Base-by-base conservation (phyloP, 345 rosid species). In the Citrus hindsii region DNA sequence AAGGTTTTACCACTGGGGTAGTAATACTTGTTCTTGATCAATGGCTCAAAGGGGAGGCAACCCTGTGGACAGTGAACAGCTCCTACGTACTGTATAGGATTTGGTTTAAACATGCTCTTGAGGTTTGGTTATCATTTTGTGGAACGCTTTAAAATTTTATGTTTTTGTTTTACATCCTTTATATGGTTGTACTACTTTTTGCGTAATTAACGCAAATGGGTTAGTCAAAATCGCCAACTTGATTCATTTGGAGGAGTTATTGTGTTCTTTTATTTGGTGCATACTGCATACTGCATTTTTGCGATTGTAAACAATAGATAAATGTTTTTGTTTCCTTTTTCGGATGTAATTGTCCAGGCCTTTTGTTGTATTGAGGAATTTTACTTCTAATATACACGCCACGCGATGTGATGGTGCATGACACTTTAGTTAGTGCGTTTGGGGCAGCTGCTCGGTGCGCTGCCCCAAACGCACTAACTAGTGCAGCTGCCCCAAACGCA, bases 41-140 rank as follows among this genome's bases (percentile, higher is more conserved):
- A 55, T 77, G 86, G 86, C 76, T 73, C 64, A 60, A 37, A 42
- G 76, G 73, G 76, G 73, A 69, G 83, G 86, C 24, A 56, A 71
- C 12, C 46, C 51, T 22, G 75, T 78, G 33, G 37, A 69, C 6
- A 35, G 16, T 16, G 7, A 25, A 12, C 61, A 46, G 51, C 81
- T 82, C n/a, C 60, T 42, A 22, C 53, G 27, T 38, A 77, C 74
- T 46, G 48, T 74, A n/a, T 73, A 2, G 75, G 74, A 33, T 27
- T 55, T 77, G 51, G 60, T 67, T 53, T 75, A 67, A 59, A 28
- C 84, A 77, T 37, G 84, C 79, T 68, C 30, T 74, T 37, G 75
- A 82, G 84, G 79, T 46, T 63, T 62, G 33, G 10, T 24, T 32
- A 14, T 7, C 10, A 7, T 46, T 6, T 18, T 19, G 46, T 18